phyloP scores from a whole-genome alignment of 306 rosid genomes.

The Cucumis melo region DNA sequence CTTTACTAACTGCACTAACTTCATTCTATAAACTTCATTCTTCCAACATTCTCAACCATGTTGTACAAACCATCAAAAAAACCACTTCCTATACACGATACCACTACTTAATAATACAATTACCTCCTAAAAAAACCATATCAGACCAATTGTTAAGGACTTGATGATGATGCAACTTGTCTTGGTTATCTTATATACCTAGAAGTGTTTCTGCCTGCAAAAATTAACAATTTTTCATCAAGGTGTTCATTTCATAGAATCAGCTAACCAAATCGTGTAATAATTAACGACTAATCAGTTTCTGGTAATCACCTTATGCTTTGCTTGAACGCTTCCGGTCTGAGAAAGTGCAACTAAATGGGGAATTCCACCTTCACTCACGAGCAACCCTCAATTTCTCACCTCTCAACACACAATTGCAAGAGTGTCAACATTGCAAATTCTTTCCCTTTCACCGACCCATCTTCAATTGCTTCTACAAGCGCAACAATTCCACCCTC shows the following conservation, averaged over 20 bases:
- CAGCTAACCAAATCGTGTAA: background rate
- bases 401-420: constrained; percentile 62
- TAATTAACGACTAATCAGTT: background rate
- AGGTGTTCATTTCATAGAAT: background rate
- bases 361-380: constrained; percentile 87
- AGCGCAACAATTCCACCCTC: too few species aligned
- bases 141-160: too few species aligned
- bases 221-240: background rate
- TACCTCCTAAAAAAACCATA: too few species aligned
- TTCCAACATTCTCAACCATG: too few species aligned
- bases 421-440: constrained; percentile 70
- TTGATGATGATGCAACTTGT: too few species aligned
- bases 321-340: constrained; percentile 58
- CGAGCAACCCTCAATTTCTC: constrained; percentile 69
- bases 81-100: too few species aligned
- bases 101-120: too few species aligned
- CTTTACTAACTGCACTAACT: too few species aligned
- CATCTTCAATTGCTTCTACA: constrained; percentile 87
- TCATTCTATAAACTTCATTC: too few species aligned
- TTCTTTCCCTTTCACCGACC: constrained; percentile 77
- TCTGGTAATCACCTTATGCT: constrained; percentile 58
- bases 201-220: too few species aligned
- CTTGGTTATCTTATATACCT: too few species aligned
- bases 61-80: too few species aligned
- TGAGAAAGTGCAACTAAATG: constrained; percentile 89